phyloP scores from a whole-genome alignment of 176 grass and related monocot genomes.

The Areca catechu region DNA sequence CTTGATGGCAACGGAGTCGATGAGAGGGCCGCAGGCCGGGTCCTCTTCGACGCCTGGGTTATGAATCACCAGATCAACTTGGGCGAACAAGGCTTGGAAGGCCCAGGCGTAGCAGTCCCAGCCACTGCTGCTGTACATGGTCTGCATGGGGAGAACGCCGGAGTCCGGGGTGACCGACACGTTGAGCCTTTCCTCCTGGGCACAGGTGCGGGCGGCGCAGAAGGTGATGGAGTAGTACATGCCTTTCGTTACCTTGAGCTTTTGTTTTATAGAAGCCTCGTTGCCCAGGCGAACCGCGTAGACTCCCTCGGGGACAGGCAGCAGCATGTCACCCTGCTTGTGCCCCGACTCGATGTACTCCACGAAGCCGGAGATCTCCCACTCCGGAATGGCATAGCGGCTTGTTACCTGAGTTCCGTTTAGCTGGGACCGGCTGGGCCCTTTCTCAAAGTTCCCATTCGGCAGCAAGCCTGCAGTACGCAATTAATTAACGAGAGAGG shows the following conservation, averaged over 20 bases:
- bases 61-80: constrained; percentile 57
- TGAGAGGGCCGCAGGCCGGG: constrained; percentile 74
- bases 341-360: constrained; percentile 93
- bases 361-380: constrained; percentile 68
- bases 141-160: constrained; percentile 69
- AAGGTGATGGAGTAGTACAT: constrained; percentile 86
- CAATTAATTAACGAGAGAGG: no score
- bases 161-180: constrained; percentile 81
- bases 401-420: constrained; percentile 62
- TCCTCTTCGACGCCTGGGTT: constrained; percentile 87
- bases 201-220: constrained; percentile 85
- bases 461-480: constrained; percentile 48
- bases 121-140: constrained; percentile 79
- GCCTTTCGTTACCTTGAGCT: constrained; percentile 30
- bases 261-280: constrained; percentile 74
- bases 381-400: constrained; percentile 38
- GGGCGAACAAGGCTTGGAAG: constrained; percentile 52
- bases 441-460: constrained; percentile 82
- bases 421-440: constrained; percentile 42
- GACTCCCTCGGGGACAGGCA: constrained; percentile 73
- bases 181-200: constrained; percentile 70
- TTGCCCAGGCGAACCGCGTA: constrained; percentile 83
- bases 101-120: constrained; percentile 94
- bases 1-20: constrained; percentile 62
- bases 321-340: constrained; percentile 95